A percentile compares a stretch with the other conserved stretches of the same genome.
Conservation (phyloP, 2,329 filamentous ascomycete species). For the Bipolaris zeicola region DNA sequence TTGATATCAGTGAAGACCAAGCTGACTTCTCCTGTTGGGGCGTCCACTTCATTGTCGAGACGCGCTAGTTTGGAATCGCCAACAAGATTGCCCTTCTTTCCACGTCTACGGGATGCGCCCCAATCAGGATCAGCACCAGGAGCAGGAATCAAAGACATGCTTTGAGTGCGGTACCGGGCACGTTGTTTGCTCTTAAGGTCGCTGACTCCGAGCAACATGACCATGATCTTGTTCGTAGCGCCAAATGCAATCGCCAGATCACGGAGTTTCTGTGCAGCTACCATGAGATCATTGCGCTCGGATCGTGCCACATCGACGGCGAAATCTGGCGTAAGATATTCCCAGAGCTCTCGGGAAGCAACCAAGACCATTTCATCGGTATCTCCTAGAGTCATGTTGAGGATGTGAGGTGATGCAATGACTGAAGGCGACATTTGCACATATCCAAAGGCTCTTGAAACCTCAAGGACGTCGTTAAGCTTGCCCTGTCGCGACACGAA, state of each 20-base stretch:
- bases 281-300: slow-evolving; percentile 89
- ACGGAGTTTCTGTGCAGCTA: slow-evolving; percentile 89
- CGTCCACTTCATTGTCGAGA: slow-evolving; percentile 87
- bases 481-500: slow-evolving; percentile 95
- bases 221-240: slow-evolving; percentile 93
- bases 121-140: slow-evolving; percentile 75
- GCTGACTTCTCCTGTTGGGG: slow-evolving; percentile 86
- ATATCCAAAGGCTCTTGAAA: slow-evolving; percentile 94
- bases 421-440: slow-evolving; percentile 90
- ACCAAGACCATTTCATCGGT: slow-evolving; percentile 93
- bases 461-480: slow-evolving; percentile 87
- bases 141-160: slow-evolving; percentile 77
- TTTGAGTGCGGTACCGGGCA: slow-evolving; percentile 75
- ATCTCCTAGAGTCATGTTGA: slow-evolving; percentile 77
- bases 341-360: slow-evolving; percentile 92
- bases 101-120: slow-evolving; percentile 62
- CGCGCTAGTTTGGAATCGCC: slow-evolving; percentile 86
- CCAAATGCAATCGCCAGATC: slow-evolving; percentile 96
- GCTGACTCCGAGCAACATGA: slow-evolving; percentile 95
- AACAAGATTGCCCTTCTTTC: slow-evolving; percentile 66
- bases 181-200: slow-evolving; percentile 87
- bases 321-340: slow-evolving; percentile 86
- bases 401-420: slow-evolving; percentile 85
- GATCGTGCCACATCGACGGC: slow-evolving; percentile 89
- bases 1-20: slow-evolving; percentile 99